Percentiles rank a stretch among this genome's conserved stretches.
Conservation (phyloP, 2,329 filamentous ascomycete species). For the Penicillium sp. region DNA sequence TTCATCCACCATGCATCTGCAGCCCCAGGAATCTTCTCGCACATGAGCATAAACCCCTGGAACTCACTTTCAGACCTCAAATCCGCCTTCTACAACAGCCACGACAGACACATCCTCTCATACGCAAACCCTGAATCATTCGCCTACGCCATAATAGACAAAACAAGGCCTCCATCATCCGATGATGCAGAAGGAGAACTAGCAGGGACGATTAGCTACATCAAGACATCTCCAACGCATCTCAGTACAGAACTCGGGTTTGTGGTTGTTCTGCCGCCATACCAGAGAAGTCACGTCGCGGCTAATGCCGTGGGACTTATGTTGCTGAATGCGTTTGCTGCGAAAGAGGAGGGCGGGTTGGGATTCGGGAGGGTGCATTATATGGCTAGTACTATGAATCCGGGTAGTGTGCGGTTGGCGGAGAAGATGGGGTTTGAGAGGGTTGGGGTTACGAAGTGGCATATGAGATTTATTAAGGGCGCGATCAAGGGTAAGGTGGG, state of each 20-base stretch:
- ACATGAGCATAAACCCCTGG: constrained; percentile 12
- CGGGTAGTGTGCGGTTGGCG: constrained; percentile 15
- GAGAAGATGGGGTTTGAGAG: constrained; percentile 20
- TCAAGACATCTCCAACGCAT: constrained; percentile 9
- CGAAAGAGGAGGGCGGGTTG: constrained; percentile 5
- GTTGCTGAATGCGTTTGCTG: constrained; percentile 9
- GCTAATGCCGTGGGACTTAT: constrained; percentile 14
- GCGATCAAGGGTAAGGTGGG: constrained; percentile 14
- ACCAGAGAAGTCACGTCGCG: constrained; percentile 19
- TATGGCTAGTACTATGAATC: constrained; percentile 15
- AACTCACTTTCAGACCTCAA: constrained; percentile 8
- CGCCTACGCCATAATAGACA: constrained; percentile 21
- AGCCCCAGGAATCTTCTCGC: constrained; percentile 16
- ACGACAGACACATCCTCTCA: constrained; percentile 11
- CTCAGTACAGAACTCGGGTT: constrained; percentile 19
- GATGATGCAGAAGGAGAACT: constrained; percentile 20
- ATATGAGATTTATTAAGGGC: constrained; percentile 18
- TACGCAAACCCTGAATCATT: constrained; percentile 19
- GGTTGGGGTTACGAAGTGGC: constrained; percentile 14
- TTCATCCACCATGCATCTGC: constrained; percentile 10
- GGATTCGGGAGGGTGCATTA: constrained; percentile 17
- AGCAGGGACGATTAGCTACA: constrained; percentile 16
- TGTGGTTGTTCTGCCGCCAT: constrained; percentile 19
- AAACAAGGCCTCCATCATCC: constrained; percentile 9
- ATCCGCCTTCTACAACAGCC: constrained; percentile 4